phyloP scores from a whole-genome alignment of 1,284 basidiomycete genomes.

The Hymenochaete sp. region DNA sequence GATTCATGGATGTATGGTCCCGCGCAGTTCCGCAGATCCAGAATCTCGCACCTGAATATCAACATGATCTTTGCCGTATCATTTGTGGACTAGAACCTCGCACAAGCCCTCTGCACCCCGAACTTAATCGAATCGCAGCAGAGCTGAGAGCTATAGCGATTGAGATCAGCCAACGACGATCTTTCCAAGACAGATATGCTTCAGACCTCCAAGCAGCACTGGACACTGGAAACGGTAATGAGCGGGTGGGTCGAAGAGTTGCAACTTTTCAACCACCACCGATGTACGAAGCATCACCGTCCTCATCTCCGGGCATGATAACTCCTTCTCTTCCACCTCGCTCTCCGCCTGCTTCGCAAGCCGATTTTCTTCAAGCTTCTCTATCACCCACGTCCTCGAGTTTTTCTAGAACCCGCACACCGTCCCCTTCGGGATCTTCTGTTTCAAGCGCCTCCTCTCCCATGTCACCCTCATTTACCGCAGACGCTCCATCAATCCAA shows the following conservation, averaged over 20 bases:
- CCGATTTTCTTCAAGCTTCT: conserved; percentile 12
- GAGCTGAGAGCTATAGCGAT: conserved; percentile 71
- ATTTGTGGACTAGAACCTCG: conserved; percentile 58
- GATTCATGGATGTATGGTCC: conserved; percentile 68
- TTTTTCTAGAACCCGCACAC: conserved; percentile 6
- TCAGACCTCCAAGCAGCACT: conserved; percentile 67
- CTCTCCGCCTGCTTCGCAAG: conserved; percentile 8
- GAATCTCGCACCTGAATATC: conserved; percentile 46
- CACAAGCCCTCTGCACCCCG: conserved; percentile 29
- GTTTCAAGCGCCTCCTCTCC: conserved; percentile 19
- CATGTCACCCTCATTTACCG: conserved; percentile 30
- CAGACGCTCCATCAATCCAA: conserved; percentile 53
- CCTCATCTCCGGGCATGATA: conserved; percentile 19
- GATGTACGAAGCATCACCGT: conserved; percentile 40
- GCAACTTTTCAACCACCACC: conserved; percentile 69
- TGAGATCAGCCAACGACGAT: conserved; percentile 71
- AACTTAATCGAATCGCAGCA: conserved; percentile 54
- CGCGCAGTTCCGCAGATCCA: conserved; percentile 58
- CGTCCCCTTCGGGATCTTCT: conserved; percentile 18
- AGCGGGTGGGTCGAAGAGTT: conserved; percentile 17
- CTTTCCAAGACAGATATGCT: conserved; percentile 71
- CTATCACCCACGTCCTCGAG: conserved; percentile 6
- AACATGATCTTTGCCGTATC: conserved; percentile 72
- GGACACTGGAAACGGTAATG: conserved; percentile 40
- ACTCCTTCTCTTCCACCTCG: conserved; percentile 1